These are phyloP conservation scores for Geosmithia flava DNA, from an alignment of 2,329 filamentous ascomycete species.

Conservation along the genomic window DNA sequence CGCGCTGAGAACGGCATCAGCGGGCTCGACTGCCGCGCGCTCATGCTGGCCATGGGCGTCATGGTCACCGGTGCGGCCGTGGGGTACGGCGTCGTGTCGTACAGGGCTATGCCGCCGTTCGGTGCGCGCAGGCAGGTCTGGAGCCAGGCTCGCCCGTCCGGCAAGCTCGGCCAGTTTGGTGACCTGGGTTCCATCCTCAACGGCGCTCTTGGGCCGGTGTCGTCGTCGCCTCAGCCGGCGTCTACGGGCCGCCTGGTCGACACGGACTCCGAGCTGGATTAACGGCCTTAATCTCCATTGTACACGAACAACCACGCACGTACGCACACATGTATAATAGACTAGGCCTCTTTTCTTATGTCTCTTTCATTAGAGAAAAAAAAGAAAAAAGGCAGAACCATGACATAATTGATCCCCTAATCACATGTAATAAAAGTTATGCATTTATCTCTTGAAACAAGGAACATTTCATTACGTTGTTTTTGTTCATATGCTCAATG, in stretches of 20 bases:
- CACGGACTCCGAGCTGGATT: constrained; percentile 22
- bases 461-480: too few relatives aligned
- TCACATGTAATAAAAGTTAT: not conserved
- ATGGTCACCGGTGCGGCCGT: constrained; percentile 23
- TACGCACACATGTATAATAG: not conserved
- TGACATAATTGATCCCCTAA: not conserved
- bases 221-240: constrained; percentile 5
- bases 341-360: too few relatives aligned
- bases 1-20: constrained; percentile 18
- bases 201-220: constrained; percentile 16
- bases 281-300: not conserved
- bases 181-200: constrained; percentile 32
- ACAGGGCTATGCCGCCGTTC: constrained; percentile 28
- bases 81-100: constrained; percentile 24
- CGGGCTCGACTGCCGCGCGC: constrained; percentile 17
- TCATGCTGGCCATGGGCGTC: constrained; percentile 18
- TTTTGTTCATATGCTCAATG: too few relatives aligned
- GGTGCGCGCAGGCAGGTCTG: constrained; percentile 32
- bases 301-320: not conserved
- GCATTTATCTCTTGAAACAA: too few relatives aligned
- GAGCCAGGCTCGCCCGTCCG: constrained; percentile 14
- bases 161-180: constrained; percentile 28
- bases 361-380: not conserved
- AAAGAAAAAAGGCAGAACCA: not conserved
- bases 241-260: constrained; percentile 16